These are phyloP conservation scores for Myochromella boudieri DNA, from an alignment of 768 basidiomycete species.

Conservation along the genomic window DNA sequence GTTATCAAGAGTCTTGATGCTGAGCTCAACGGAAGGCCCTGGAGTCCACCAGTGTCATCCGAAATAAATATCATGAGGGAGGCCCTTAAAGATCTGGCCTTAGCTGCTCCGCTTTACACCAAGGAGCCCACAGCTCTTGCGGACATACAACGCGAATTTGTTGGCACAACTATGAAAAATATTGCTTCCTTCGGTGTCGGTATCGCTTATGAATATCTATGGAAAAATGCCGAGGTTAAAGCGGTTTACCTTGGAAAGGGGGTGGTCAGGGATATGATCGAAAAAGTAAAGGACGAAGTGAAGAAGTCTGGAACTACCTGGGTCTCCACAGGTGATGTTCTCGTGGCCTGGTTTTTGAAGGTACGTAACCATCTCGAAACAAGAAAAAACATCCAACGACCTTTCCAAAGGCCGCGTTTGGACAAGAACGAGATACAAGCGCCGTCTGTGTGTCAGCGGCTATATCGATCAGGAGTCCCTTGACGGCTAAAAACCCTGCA, in stretches of 20 bases:
- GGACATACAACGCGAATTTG: neutral
- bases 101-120: neutral
- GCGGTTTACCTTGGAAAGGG: conserved; percentile 1
- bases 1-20: neutral
- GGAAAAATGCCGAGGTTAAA: neutral
- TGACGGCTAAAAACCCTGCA: neutral
- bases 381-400: neutral
- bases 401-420: neutral
- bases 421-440: neutral
- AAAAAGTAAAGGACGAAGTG: conserved; percentile 1
- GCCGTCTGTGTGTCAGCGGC: neutral
- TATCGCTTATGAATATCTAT: conserved; percentile 1
- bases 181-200: neutral
- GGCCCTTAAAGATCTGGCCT: conserved; percentile 1
- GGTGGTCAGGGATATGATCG: neutral
- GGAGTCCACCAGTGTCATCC: neutral
- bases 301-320: neutral
- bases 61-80: conserved; percentile 2
- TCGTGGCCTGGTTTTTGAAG: conserved; percentile 10
- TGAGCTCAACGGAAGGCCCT: conserved; percentile 1
- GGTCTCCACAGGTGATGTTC: conserved; percentile 7
- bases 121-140: neutral
- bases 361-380: neutral
- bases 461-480: neutral
- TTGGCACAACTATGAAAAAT: neutral